Evolutionary conservation across 441 rosid species (phyloP), one percentile per base, ranked within the genome.

Genomic region (Hura crepitans): DNA sequence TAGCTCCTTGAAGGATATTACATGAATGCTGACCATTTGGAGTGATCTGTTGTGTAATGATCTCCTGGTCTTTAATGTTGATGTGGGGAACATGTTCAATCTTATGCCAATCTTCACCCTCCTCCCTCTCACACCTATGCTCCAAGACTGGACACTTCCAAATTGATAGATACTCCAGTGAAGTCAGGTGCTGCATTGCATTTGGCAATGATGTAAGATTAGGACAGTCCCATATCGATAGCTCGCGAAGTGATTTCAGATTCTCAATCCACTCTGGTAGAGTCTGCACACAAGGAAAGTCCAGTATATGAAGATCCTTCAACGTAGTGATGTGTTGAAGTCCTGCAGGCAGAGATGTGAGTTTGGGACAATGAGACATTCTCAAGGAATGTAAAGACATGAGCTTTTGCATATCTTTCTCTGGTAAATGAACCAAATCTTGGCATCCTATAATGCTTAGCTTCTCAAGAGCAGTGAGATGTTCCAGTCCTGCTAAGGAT

Each of bases 191-290:
- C 25, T 62, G 45, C 31, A 43, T 62, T 62, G 66, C 51, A 62
- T 45, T 62, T 43, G 66, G 66, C 35, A 62, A 14, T 5, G 51
- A 42, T 42, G 20, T 8, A 42, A 62, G 51, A 42, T 45, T 60
- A 35, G 64, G 64, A 60, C 64, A 60, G 64, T 35, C 37, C 64
- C 64, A 60, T 60, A 60, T 35, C 0, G 64, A 60, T 13, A 60
- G 43, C 27, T 60, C 64, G 23, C 64, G 25, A 33, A 60, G 64
- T 28, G 13, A 60, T 27, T 33, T 9, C 2, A 60, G 45, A 13
- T 60, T 35, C 31, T 14, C 8, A 9, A 60, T 60, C 64, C 64
- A 60, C 8, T 33, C 64, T 18, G 64, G 64, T 12, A 60, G 45
- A n/a, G 25, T 35, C 25, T n/a, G 45, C 9, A 60, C 1, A n/a